A percentile compares a stretch with the other conserved stretches of the same genome.
phyloP scores from a whole-genome alignment of 305 asterid genomes.

The Rubia tinctorum region DNA sequence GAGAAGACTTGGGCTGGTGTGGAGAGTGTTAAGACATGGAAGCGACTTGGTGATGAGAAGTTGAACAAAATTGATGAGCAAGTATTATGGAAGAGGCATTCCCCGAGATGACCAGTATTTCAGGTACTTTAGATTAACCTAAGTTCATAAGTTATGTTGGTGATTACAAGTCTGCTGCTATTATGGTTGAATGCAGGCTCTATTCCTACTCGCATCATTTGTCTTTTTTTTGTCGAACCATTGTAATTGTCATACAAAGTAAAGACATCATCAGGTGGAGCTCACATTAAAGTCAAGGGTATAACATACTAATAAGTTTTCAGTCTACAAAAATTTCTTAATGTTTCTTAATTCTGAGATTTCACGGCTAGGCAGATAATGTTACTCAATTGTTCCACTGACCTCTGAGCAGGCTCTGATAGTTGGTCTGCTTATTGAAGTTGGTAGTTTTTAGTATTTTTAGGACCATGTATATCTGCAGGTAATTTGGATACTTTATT shows the following conservation, averaged over 20 bases:
- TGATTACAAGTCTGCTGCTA: too few relatives aligned
- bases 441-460: too few relatives aligned
- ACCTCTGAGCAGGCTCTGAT: too few relatives aligned
- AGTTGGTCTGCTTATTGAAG: too few relatives aligned
- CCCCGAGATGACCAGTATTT: conserved; percentile 12
- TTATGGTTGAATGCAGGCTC: too few relatives aligned
- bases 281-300: background rate
- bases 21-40: conserved; percentile 76
- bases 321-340: background rate
- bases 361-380: background rate
- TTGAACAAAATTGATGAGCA: conserved; percentile 73
- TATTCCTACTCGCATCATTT: too few relatives aligned
- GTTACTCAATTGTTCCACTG: too few relatives aligned
- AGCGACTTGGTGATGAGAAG: conserved; percentile 58
- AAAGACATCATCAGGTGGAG: background rate
- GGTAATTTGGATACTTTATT: too few relatives aligned
- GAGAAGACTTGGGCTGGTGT: conserved; percentile 53
- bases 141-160: background rate
- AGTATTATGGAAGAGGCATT: conserved; percentile 57
- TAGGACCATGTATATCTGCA: too few relatives aligned
- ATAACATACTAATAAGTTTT: background rate
- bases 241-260: too few relatives aligned
- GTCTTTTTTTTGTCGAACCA: background rate
- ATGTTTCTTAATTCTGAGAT: background rate
- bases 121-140: conserved; percentile 1